These are phyloP conservation scores for Sporisorium graminicola DNA, from an alignment of 1,284 basidiomycete genomes.

Conservation along the genomic window DNA sequence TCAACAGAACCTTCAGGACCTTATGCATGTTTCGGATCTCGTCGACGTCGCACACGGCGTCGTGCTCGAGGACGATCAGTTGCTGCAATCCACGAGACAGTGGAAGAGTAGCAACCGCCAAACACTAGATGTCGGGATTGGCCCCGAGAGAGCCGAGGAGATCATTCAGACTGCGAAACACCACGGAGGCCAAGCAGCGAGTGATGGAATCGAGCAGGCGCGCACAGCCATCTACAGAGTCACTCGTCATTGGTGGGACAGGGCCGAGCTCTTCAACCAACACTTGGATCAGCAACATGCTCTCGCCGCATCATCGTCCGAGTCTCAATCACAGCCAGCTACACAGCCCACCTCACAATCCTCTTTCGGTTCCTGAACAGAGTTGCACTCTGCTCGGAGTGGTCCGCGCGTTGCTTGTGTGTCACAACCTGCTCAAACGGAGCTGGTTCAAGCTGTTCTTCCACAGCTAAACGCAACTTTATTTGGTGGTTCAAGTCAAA, in stretches of 20 bases:
- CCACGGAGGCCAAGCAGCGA: constrained; percentile 16
- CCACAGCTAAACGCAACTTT: neutral
- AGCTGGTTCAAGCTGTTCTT: neutral
- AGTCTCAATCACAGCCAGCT: neutral
- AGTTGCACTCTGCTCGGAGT: neutral
- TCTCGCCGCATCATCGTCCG: neutral
- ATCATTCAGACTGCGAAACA: constrained; percentile 13
- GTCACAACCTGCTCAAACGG: neutral
- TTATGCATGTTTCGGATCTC: constrained; percentile 34
- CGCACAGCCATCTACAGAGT: constrained; percentile 14
- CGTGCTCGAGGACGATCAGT: constrained; percentile 21
- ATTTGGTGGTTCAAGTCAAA: neutral
- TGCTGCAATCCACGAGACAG: constrained; percentile 16
- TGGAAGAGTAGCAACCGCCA: constrained; percentile 3
- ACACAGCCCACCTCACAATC: neutral
- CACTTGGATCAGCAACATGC: constrained; percentile 14
- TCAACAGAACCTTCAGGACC: constrained; percentile 30
- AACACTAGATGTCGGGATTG: constrained; percentile 1
- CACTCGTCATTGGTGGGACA: constrained; percentile 27
- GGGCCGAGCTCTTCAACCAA: constrained; percentile 16
- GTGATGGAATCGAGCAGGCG: constrained; percentile 25
- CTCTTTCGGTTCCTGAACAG: neutral
- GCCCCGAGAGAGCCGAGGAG: constrained; percentile 10
- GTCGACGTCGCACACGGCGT: constrained; percentile 20
- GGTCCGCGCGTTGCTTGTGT: neutral